Base-by-base conservation (phyloP, 1,139 yeast genomes). In the Ogataea hybrid region DNA sequence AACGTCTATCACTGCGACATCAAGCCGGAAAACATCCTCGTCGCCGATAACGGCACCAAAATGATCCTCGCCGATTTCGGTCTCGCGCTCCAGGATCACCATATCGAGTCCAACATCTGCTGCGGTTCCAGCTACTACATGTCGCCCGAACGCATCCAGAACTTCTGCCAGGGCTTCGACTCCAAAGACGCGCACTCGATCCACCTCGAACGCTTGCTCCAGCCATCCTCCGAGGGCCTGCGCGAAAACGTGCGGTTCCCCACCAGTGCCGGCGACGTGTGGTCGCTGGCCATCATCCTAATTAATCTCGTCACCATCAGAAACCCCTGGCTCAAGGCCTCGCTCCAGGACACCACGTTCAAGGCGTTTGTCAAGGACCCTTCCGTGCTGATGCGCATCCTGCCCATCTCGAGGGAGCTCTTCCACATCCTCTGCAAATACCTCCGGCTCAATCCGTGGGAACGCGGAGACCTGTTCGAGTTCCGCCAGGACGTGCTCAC, bases 261-360 rank as follows among this genome's bases (percentile, higher is more conserved):
- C n/a, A 82, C 95, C 0, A 64, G 75, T 28, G 78, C 87, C 8
- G 89, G 92, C 39, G 97, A 89, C 59, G 76, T 87, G 21, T 89
- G 97, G 97, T 84, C 95, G 1, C 67, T 89, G 41, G 95, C 94
- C 3, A 82, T 89, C 22, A 80, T 89, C 27, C 69, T 89, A 45
- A 79, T 89, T 49, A 89, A 89, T 59, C 70, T 89, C 39, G 74
- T 87, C 11, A 86, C 95, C 54, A 81, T 88, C 34, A 75, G 96
- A 60, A 89, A 89, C 58, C 96, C 97, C 15, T 89, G 97, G 97
- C 77, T 88, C 42, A 79, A 82, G 52, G 96, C 96, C 4, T 75
- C 84, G 40, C 65, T 77, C 29, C 76, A 75, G 34, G 86, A 81
- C 55, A 68, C 75, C 34, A 77, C 84, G 1, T 81, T 75, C 58